These are phyloP conservation scores for Candida incommunis DNA, from an alignment of 805 yeast genomes.

Conservation along the genomic window DNA sequence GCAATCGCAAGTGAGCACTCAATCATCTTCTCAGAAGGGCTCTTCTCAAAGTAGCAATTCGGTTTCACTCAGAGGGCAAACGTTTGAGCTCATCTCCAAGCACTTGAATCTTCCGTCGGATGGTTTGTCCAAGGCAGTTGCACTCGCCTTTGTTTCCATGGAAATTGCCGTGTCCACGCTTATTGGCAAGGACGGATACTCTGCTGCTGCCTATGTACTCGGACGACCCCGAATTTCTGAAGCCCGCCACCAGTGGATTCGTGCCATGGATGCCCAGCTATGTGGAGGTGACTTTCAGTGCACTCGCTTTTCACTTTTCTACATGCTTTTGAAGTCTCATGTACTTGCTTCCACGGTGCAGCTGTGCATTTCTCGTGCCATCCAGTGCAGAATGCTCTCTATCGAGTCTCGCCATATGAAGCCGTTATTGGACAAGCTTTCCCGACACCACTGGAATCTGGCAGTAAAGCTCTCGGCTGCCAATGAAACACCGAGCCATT, in stretches of 20 bases:
- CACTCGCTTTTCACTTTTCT: constrained; percentile 13
- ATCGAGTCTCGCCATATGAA: constrained; percentile 9
- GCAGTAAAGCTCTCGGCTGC: constrained; percentile 13
- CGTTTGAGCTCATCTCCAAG: constrained; percentile 17
- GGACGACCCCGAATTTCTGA: constrained; percentile 6
- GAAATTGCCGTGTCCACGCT: constrained; percentile 11
- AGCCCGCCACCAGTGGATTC: constrained; percentile 9
- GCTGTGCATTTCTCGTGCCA: constrained; percentile 17
- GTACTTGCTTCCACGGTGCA: constrained; percentile 13
- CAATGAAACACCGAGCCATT: background rate
- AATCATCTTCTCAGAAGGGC: constrained; percentile 1
- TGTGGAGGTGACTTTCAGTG: constrained; percentile 22
- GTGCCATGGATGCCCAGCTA: constrained; percentile 24
- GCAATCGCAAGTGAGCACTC: too few relatives aligned
- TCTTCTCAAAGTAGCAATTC: constrained; percentile 5
- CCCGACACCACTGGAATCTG: constrained; percentile 14
- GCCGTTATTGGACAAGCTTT: constrained; percentile 6
- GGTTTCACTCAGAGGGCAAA: constrained; percentile 10
- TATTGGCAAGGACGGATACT: constrained; percentile 13
- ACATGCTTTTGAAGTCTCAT: constrained; percentile 16
- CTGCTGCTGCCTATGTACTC: background rate
- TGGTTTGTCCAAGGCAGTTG: constrained; percentile 4
- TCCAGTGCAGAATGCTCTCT: constrained; percentile 17
- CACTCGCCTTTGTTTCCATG: constrained; percentile 6
- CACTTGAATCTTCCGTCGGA: constrained; percentile 14